Percentiles rank a stretch among this genome's conserved stretches.
phyloP scores from a whole-genome alignment of 2,329 filamentous ascomycete genomes.

The Beauveria medogensis region DNA sequence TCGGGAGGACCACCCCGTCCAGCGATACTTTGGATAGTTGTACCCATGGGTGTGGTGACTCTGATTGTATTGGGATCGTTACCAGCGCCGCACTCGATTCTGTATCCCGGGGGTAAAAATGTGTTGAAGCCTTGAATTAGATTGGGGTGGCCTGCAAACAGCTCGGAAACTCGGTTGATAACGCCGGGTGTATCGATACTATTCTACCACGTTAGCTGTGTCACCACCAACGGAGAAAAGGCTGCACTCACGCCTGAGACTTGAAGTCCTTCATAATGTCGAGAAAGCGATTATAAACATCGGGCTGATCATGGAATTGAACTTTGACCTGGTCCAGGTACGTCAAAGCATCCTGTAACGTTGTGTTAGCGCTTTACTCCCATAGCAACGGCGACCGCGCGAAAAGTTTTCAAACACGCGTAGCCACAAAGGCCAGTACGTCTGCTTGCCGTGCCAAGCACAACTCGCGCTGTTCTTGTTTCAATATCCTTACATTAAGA shows the following conservation, averaged over 20 bases:
- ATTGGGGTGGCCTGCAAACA: conserved; percentile 92
- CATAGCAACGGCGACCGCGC: neutral
- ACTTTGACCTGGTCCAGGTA: conserved; percentile 98
- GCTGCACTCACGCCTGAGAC: conserved; percentile 70
- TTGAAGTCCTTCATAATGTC: conserved; percentile 99
- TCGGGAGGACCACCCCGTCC: conserved; percentile 42
- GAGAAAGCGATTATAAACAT: conserved; percentile 93
- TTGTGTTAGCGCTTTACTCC: conserved; percentile 10
- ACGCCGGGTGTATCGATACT: conserved; percentile 95
- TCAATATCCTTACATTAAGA: conserved; percentile 40
- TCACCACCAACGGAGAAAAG: neutral
- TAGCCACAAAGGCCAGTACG: neutral
- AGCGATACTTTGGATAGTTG: conserved; percentile 81
- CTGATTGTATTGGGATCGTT: conserved; percentile 94
- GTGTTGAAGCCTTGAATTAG: conserved; percentile 98
- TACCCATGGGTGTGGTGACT: conserved; percentile 96
- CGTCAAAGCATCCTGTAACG: conserved; percentile 62
- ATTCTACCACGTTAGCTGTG: conserved; percentile 20
- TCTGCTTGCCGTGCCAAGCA: neutral
- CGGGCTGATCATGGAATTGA: conserved; percentile 91
- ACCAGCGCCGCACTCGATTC: conserved; percentile 90
- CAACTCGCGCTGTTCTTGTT: neutral
- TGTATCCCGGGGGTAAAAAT: conserved; percentile 88
- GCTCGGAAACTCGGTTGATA: conserved; percentile 88
- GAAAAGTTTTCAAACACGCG: neutral